These are phyloP conservation scores for Cryptosporidium bovis DNA, from an alignment of 169 alveolate species.

Conservation along the genomic window DNA sequence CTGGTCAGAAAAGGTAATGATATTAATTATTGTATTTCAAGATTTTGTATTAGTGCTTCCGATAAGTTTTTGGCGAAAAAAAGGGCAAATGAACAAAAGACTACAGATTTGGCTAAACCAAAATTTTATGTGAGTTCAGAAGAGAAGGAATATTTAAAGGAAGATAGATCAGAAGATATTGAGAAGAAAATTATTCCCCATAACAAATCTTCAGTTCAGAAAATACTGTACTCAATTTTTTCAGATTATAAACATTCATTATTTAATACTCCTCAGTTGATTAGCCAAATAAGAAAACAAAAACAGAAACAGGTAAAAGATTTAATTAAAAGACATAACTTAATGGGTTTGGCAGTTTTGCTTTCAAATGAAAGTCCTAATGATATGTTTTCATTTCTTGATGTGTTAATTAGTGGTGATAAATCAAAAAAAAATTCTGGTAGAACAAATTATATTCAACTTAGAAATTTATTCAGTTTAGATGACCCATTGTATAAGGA, in stretches of 20 bases:
- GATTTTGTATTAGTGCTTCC: too few relatives aligned
- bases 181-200: not conserved
- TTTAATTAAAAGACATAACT: not conserved
- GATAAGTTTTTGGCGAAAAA: not conserved
- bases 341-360: conserved; percentile 13
- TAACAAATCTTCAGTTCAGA: not conserved
- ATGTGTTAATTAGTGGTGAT: conserved; percentile 12
- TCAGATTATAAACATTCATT: conserved; percentile 17
- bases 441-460: not conserved
- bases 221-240: conserved; percentile 1
- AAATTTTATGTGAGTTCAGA: not conserved
- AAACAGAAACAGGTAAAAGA: conserved; percentile 9
- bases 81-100: not conserved
- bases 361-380: conserved; percentile 24
- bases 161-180: not conserved
- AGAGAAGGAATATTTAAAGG: not conserved
- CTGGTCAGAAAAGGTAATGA: too few relatives aligned
- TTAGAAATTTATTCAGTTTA: not conserved
- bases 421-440: conserved; percentile 1
- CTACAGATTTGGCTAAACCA: not conserved
- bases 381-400: conserved; percentile 28
- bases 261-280: not conserved
- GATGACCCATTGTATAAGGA: not conserved
- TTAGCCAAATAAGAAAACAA: conserved; percentile 48
- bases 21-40: too few relatives aligned